phyloP scores from a whole-genome alignment of 2,329 filamentous ascomycete species.

The Trichoderma pleuroti region DNA sequence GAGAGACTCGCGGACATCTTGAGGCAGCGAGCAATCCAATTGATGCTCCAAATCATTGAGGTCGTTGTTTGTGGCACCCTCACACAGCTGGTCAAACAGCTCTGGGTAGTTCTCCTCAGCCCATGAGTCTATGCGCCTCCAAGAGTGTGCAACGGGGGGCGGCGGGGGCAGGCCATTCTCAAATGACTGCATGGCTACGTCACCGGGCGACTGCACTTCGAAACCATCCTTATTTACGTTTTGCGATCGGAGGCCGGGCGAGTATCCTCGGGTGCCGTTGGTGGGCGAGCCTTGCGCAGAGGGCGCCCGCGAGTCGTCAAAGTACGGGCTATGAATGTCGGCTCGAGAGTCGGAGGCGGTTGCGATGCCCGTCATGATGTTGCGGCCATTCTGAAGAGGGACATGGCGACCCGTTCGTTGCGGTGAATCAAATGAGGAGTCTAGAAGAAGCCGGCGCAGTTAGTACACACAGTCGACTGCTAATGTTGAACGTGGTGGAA shows the following conservation, averaged over 20 bases:
- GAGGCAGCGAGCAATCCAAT: conserved; percentile 86
- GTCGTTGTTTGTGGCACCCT: conserved; percentile 89
- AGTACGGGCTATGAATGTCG: conserved; percentile 76
- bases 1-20: conserved; percentile 89
- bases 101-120: conserved; percentile 93
- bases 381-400: conserved; percentile 76
- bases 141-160: conserved; percentile 83
- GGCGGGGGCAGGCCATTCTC: conserved; percentile 85
- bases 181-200: conserved; percentile 97
- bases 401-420: conserved; percentile 89
- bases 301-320: conserved; percentile 62
- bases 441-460: conserved; percentile 42
- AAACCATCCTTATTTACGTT: conserved; percentile 62
- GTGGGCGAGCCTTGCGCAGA: conserved; percentile 40
- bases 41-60: conserved; percentile 96
- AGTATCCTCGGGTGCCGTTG: conserved; percentile 58
- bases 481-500: background rate
- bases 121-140: conserved; percentile 92
- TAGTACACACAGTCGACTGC: background rate
- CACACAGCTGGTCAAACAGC: conserved; percentile 87
- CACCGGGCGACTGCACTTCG: conserved; percentile 69
- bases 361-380: conserved; percentile 82
- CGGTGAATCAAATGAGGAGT: conserved; percentile 89
- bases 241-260: conserved; percentile 79
- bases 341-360: conserved; percentile 85